Evolutionary conservation across 805 yeast genomes (phyloP).

Genomic region (Ogataea trehalophila): DNA sequence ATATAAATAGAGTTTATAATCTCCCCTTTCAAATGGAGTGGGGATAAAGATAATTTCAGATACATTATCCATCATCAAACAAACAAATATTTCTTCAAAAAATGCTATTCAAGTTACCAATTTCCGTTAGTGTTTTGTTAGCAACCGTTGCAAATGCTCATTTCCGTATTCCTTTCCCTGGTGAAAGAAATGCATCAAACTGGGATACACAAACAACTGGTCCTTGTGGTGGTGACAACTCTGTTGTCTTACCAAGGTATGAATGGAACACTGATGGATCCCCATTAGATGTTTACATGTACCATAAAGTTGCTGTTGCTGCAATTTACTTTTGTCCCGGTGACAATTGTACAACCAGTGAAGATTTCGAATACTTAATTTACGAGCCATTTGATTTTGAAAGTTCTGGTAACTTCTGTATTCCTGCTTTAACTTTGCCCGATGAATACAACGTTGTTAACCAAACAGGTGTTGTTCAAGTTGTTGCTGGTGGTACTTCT

Average conservation of each 20-base stretch:
- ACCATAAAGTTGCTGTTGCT: slow-evolving; percentile 21
- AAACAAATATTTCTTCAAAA: neutral
- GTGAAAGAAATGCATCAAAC: slow-evolving; percentile 29
- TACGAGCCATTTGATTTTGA: slow-evolving; percentile 21
- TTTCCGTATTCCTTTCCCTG: slow-evolving; percentile 29
- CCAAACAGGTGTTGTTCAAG: slow-evolving; percentile 27
- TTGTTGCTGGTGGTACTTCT: slow-evolving; percentile 18
- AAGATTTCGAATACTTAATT: slow-evolving; percentile 20
- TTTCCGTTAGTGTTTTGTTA: slow-evolving; percentile 6
- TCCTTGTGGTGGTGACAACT: slow-evolving; percentile 30
- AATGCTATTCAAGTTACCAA: neutral
- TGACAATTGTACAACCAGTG: slow-evolving; percentile 17
- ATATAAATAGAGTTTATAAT: too few species aligned
- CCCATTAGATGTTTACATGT: slow-evolving; percentile 22
- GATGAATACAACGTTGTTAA: slow-evolving; percentile 15
- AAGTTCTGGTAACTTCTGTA: slow-evolving; percentile 25
- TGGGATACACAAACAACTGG: slow-evolving; percentile 24
- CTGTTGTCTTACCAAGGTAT: slow-evolving; percentile 23
- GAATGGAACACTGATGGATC: slow-evolving; percentile 30
- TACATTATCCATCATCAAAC: too few species aligned
- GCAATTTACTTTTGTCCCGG: slow-evolving; percentile 26
- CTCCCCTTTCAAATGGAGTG: too few species aligned
- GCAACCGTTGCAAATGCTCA: slow-evolving; percentile 20
- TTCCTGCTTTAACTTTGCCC: slow-evolving; percentile 25
- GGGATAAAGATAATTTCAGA: too few species aligned